Evolutionary conservation across 2,329 filamentous ascomycete species (phyloP), one percentile per base, ranked within the genome.

Genomic region (Cladophialophora psammophila): DNA sequence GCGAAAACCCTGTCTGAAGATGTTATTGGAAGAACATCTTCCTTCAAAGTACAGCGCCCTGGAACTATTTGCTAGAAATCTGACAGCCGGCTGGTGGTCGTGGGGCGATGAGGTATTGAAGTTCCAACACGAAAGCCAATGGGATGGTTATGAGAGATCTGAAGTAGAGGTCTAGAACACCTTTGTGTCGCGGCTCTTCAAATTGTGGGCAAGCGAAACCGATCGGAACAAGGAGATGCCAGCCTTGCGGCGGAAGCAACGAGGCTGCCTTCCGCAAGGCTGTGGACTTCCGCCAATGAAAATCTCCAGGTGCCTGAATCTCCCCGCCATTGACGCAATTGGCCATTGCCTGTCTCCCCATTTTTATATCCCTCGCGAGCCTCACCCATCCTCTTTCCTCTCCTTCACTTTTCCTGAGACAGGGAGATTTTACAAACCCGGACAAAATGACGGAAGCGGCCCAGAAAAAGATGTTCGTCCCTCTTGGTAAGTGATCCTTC

Each of bases 41-140:
- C 70, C 74, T 12, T 63, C 70, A 1, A 70, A 77, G 12, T 86
- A 87, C 72, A 76, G 78, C 50, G 86, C 83, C 2, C 73, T 90
- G 50, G 88, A 90, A 74, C 78, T 89, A 0, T 90, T 90, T 77
- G 85, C 87, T 3, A 77, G 88, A 26, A 82, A 86, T 72, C 76
- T 88, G 38, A 87, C 87, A 0, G 80, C 82, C 35, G 87, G 86
- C 1, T 90, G 88, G 88, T 87, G 81, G 79, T 83, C 84, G 26
- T 87, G 84, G 82, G 88, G 88, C 2, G 82, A 90, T 74, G 86
- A 90, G 72, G 87, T 85, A 10, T 74, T 89, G 50, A 88, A 85
- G 72, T 89, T 85, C 73, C 88, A 89, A 56, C 63, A 72, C 60
- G 65, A 68, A 40, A 67, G 60, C 26, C 61, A 67, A 9, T 72